Evolutionary conservation across 129 eudicot genomes (phyloP).

Genomic region (Apium graveolens): DNA sequence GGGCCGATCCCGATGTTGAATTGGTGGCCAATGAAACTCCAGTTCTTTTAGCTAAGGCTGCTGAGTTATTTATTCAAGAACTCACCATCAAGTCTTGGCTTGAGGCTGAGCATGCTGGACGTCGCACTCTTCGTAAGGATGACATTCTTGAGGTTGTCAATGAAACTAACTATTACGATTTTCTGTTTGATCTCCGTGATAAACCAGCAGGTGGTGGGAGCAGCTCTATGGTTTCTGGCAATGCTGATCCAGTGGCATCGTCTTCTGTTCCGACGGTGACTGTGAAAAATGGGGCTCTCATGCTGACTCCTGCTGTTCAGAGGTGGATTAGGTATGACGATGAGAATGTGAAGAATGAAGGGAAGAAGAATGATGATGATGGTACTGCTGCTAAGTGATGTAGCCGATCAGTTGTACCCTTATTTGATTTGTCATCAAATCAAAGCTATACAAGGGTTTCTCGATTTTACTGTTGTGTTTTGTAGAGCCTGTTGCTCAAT

Average conservation of each 20-base stretch:
- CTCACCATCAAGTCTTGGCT: background rate
- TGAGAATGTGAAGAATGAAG: background rate
- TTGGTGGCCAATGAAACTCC: background rate
- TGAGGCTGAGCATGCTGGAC: background rate
- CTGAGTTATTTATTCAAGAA: background rate
- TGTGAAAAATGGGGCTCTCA: too few relatives aligned
- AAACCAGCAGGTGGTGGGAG: background rate
- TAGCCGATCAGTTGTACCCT: background rate
- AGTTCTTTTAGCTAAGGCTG: background rate
- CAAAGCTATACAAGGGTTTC: background rate
- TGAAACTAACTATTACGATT: background rate
- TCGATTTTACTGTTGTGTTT: background rate
- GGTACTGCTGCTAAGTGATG: background rate
- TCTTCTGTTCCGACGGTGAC: background rate
- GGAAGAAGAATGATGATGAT: background rate
- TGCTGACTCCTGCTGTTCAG: background rate
- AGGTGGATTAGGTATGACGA: background rate
- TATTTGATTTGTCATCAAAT: background rate
- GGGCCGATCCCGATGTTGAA: background rate
- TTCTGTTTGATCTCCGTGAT: background rate
- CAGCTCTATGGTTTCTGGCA: background rate
- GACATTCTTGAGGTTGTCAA: background rate
- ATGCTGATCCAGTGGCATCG: background rate
- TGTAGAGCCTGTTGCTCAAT: background rate
- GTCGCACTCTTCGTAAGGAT: background rate